Percentiles rank a stretch among this genome's conserved stretches.
Evolutionary conservation across 78 protist species (phyloP).

Genomic region (Dictyostelium brefeldianum): DNA sequence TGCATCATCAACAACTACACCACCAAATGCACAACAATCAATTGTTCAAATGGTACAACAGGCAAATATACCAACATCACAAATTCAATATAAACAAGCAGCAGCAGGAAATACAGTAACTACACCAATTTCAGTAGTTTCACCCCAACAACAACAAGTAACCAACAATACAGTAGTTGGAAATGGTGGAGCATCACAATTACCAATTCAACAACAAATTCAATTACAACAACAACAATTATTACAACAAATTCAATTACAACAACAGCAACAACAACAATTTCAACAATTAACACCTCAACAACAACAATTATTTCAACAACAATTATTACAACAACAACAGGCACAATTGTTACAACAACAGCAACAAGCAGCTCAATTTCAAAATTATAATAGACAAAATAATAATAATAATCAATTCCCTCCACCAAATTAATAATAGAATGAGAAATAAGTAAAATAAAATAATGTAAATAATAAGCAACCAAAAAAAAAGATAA

Average conservation of each 20-base stretch:
- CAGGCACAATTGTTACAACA: slow-evolving; percentile 7
- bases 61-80: not conserved
- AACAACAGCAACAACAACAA: not conserved
- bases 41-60: not conserved
- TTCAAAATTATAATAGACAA: not conserved
- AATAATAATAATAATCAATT: no score
- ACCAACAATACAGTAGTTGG: not conserved
- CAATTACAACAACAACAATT: slow-evolving; percentile 26
- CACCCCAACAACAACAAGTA: not conserved
- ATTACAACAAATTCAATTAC: not conserved
- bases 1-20: not conserved
- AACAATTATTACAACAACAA: slow-evolving; percentile 31
- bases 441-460: no score
- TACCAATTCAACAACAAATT: slow-evolving; percentile 27
- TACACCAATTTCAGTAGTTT: no score
- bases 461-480: no score
- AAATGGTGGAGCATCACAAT: not conserved
- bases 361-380: slow-evolving; percentile 4
- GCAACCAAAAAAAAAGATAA: no score
- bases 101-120: no score
- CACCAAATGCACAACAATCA: not conserved
- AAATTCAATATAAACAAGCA: no score
- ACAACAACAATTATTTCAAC: slow-evolving; percentile 16
- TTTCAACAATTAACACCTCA: not conserved
- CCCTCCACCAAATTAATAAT: no score